Evolutionary conservation across 768 basidiomycete species (phyloP), one percentile per base, ranked within the genome.

Genomic region (Mycena venus): DNA sequence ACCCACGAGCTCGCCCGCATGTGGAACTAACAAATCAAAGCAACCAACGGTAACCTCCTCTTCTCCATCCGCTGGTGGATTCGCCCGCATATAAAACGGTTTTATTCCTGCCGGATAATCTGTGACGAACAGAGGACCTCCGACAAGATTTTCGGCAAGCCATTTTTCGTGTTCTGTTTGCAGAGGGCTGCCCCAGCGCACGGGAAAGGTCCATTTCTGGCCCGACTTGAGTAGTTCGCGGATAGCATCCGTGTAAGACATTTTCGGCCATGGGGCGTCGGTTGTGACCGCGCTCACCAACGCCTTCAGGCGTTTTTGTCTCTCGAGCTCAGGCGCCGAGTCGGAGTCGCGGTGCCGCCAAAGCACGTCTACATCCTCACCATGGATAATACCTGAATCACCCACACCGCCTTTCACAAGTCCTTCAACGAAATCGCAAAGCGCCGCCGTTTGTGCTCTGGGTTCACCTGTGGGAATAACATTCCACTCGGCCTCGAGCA

Each of bases 41-140:
- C 98, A 99, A n/a, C 93, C 96, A 4, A 96, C 96, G 0, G 95
- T 94, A 73, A 79, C 75, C 53, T 82, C 83, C 47, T 87, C 84
- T 11, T 83, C 82, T 42, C 75, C 80, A 31, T 55, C 40, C 19
- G 23, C 55, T 6, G 56, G 31, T 53, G 82, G 80, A 79, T 95
- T 96, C 49, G 80, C 81, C 40, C 95, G 91, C 98, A 99, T 99
- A 85, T 99, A 99, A 86, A 99, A 99, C 10, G 98, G 97, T 83
- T 99, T 99, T 74, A 96, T 82, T 2, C 80, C 62, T 6, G 87
- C 83, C 2, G 98, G 98, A 80, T 99, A 99, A 81, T 98, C 93
- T 17, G 92, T 95, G 66, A 99, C 93, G 81, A 99, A 99, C 2
- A 97, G 90, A 2, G 98, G 98, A 0, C 94, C 94, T 29, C 85